Conservation (phyloP, 306 rosid species). For the Urtica urens region DNA sequence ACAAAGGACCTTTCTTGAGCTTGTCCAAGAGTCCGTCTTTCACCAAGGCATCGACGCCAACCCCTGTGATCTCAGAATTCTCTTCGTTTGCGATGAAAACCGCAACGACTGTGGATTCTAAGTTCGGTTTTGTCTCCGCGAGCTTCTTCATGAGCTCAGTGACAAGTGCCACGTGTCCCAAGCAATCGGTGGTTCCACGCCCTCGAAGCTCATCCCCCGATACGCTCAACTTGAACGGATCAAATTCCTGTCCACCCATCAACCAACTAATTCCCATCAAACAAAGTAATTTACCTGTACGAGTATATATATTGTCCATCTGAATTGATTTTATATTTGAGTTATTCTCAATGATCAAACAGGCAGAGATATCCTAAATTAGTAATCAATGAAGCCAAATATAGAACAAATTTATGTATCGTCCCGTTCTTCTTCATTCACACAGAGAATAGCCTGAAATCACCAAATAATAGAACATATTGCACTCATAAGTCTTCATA, state of each 20-base stretch:
- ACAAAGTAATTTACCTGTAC: too few species aligned
- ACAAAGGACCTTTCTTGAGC: slow-evolving; percentile 80
- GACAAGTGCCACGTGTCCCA: slow-evolving; percentile 89
- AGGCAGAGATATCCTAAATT: too few species aligned
- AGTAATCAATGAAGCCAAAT: too few species aligned
- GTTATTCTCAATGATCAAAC: too few species aligned
- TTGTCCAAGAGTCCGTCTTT: slow-evolving; percentile 60
- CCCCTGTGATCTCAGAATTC: slow-evolving; percentile 68
- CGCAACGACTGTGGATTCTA: slow-evolving; percentile 77
- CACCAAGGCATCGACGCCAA: slow-evolving; percentile 84
- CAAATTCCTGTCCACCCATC: slow-evolving; percentile 49
- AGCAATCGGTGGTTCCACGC: slow-evolving; percentile 92
- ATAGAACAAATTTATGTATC: too few species aligned
- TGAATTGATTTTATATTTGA: too few species aligned
- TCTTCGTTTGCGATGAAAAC: slow-evolving; percentile 90
- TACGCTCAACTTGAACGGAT: slow-evolving; percentile 79
- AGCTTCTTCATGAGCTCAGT: slow-evolving; percentile 78
- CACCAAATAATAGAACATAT: too few species aligned
- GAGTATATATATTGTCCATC: too few species aligned
- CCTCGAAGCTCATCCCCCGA: slow-evolving; percentile 84
- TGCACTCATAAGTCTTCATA: too few species aligned
- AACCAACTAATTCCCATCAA: not conserved
- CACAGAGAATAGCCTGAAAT: too few species aligned
- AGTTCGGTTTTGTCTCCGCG: slow-evolving; percentile 51
- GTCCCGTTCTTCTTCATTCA: too few species aligned